phyloP scores from a whole-genome alignment of 2,329 filamentous ascomycete species.

The Colletotrichum costaricense region DNA sequence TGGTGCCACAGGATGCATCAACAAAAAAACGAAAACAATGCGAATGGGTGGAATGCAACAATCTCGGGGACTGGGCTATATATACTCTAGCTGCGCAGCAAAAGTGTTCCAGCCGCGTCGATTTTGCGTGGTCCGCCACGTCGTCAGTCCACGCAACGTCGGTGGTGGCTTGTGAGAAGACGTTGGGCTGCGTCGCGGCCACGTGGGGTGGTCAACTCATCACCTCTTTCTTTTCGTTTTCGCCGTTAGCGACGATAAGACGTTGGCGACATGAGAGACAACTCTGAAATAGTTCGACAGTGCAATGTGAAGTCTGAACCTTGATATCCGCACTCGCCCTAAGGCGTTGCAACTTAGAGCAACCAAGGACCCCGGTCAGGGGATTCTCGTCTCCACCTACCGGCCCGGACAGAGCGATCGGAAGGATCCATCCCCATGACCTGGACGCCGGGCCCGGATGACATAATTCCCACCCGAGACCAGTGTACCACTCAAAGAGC shows the following conservation, averaged over 20 bases:
- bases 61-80: neutral
- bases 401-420: neutral
- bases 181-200: neutral
- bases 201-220: no score
- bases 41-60: neutral
- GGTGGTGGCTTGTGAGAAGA: neutral
- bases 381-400: neutral
- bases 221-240: no score
- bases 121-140: neutral
- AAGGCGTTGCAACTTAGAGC: neutral
- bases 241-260: neutral
- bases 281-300: neutral
- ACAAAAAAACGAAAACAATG: neutral
- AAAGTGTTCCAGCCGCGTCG: neutral
- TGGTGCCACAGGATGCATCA: neutral
- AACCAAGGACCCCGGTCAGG: no score
- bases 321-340: neutral
- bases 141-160: neutral
- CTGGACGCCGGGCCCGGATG: neutral
- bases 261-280: neutral
- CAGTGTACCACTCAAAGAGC: neutral
- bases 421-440: neutral
- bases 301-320: neutral
- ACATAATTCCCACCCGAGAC: neutral
- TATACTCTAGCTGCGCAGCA: neutral